Base-by-base conservation (phyloP, 2,329 filamentous ascomycete species). In the Rhinocladiella mackenziei region DNA sequence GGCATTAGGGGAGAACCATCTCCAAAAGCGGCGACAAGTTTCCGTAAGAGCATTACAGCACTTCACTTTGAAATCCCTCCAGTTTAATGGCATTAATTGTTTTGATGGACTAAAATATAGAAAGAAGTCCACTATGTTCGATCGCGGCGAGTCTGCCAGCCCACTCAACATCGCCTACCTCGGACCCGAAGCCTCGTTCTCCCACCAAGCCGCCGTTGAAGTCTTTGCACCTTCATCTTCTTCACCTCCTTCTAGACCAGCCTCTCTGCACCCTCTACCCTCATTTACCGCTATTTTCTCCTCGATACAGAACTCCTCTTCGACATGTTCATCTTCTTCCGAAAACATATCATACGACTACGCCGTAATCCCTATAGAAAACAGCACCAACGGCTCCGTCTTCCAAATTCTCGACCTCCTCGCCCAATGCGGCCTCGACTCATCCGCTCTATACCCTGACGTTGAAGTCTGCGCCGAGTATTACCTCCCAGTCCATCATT, bases 341-440 rank as follows among this genome's bases (percentile, higher is more conserved):
- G 26, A 33, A n/a, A 11, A 28, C 5, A 17, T 15, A 33, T 14
- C 15, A 2, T 32, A 79, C 78, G 67, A 76, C 39, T 82, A 82
- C 44, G 92, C 89, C 55, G 85, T 97, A 22, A 85, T 96, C 1
- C 92, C 92, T 5, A 89, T 95, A 66, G 91, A 97, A 63, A 98
- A 98, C 71, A 94, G 86, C 29, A 91, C 87, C 62, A 95, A 97
- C 65, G 92, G 92, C 59, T 83, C 84, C 42, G 92, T 98, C 37
- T 81, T 92, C 43, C 86, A 88, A 64, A 95, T 89, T 0, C 77
- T 97, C 17, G 89, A 96, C 66, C 79, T 91, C 54, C 80, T 98
- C 48, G 87, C 87, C 54, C 88, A 95, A 67, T 74, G 84, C 18
- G 69, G 78, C n/a, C 51, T 48, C 18, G 49, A 49, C 19, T 23